A percentile compares a stretch with the other conserved stretches of the same genome.
These are phyloP conservation scores for Biscutella laevigata DNA, from an alignment of 441 rosid species.

Conservation along the genomic window DNA sequence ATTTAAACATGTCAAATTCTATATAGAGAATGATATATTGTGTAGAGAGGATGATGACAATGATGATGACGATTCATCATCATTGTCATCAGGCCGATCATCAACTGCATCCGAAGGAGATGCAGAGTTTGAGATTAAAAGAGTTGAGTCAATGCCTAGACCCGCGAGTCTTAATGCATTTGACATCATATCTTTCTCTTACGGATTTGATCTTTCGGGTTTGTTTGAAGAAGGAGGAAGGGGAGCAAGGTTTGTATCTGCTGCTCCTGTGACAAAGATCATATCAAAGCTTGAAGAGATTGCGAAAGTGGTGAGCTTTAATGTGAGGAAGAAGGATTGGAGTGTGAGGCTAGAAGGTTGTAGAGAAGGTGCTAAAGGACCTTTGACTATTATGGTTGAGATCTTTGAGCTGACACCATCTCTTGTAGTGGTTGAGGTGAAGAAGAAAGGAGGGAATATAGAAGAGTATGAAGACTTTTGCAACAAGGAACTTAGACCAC, in stretches of 20 bases:
- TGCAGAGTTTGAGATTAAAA: conserved; percentile 30
- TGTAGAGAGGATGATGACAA: conserved; percentile 44
- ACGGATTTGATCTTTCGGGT: conserved; percentile 75
- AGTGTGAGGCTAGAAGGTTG: conserved; percentile 75
- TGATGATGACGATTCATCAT: too few relatives aligned
- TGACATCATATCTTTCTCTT: conserved; percentile 74
- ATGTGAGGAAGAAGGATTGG: conserved; percentile 82
- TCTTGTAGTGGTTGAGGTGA: conserved; percentile 68
- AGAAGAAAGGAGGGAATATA: conserved; percentile 77
- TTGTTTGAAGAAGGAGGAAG: conserved; percentile 78
- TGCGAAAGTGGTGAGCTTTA: conserved; percentile 66
- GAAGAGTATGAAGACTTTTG: conserved; percentile 75
- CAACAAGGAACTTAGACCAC: conserved; percentile 57
- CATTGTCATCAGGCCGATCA: conserved; percentile 39
- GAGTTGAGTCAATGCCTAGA: conserved; percentile 37
- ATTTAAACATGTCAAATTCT: too few relatives aligned
- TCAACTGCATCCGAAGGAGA: conserved; percentile 57
- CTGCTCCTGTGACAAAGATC: conserved; percentile 69
- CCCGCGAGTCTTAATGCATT: conserved; percentile 83
- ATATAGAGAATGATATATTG: conserved; percentile 30
- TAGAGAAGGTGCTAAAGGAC: conserved; percentile 69
- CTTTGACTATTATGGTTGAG: conserved; percentile 71
- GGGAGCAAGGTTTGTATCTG: conserved; percentile 56
- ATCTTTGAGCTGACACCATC: conserved; percentile 67
- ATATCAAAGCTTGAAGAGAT: conserved; percentile 77